Conservation (phyloP, 1,284 basidiomycete genomes). For the Trametes sp. region DNA sequence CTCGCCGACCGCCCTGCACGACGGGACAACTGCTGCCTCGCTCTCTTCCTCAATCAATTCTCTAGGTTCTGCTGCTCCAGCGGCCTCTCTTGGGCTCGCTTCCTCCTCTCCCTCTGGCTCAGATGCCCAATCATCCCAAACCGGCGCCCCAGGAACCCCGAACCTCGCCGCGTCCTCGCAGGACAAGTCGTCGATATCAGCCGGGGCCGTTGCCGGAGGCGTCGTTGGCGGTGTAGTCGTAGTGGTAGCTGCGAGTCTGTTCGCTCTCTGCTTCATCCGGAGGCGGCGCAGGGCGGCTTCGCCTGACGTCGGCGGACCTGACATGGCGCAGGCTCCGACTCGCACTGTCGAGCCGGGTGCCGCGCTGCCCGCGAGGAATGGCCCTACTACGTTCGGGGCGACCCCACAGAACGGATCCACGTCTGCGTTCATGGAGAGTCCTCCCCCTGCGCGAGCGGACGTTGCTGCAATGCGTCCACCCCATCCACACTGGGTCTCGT, state of each 20-base stretch:
- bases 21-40: too few relatives aligned
- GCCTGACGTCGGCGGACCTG: background rate
- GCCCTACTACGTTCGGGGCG: background rate
- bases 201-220: conserved; percentile 20
- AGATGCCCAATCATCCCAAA: background rate
- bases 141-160: background rate
- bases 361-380: background rate
- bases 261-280: conserved; percentile 8
- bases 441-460: background rate
- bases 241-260: background rate
- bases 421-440: background rate
- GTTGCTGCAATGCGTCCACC: background rate
- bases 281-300: background rate
- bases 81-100: too few relatives aligned
- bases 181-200: background rate
- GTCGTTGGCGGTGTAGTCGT: conserved; percentile 13
- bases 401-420: background rate
- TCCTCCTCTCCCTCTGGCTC: background rate
- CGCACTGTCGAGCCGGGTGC: background rate
- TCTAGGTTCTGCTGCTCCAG: too few relatives aligned
- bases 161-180: background rate
- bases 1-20: background rate
- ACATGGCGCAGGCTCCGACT: background rate
- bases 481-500: background rate
- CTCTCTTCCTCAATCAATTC: too few relatives aligned